Base-by-base conservation (phyloP, 2,329 filamentous ascomycete species). In the Penicillium sp. region DNA sequence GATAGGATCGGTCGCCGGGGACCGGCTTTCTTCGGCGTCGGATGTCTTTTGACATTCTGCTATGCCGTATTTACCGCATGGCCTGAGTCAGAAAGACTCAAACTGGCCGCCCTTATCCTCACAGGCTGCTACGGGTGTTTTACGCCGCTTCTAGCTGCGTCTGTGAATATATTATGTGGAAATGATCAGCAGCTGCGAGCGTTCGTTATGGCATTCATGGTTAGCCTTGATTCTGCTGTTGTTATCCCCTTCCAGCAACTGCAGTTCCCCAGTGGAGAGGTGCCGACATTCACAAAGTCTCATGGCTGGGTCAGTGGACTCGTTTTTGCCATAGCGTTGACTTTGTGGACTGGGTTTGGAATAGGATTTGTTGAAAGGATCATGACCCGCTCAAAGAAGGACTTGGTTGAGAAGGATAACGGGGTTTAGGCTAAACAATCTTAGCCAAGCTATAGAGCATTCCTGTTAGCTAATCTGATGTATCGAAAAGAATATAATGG, bases 121-220 rank as follows among this genome's bases (percentile, higher is more conserved):
- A 64, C 66, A 1, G 76, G 77, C 13, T 74, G 69, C 46, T 78
- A 78, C 54, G 76, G 77, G 27, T 78, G 74, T 52, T 77, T 70
- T 62, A 78, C 75, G 1, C 76, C 77, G 3, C 63, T 79, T 9
- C 64, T 78, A 0, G 75, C 75, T 0, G 74, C 74, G 0, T 79
- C 76, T 76, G 61, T 70, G 1, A 78, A 79, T 56, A 72, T 75
- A 56, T 63, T 73, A 0, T 78, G 76, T 48, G 76, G 74, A 1
- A 74, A 74, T 4, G 76, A 79, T 50, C 73, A 77, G 55, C 76
- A 79, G 63, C 75, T 78, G 56, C 73, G 77, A 8, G 76, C 73
- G 0, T 78, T 79, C 45, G 64, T 76, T 10, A 62, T 79, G 3
- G 75, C 56, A 7, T 50, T 58, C 26, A 58, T 58, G 52, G 51